Evolutionary conservation across 768 basidiomycete species (phyloP), one percentile per base, ranked within the genome.

Genomic region (Nidularia pulvinata): DNA sequence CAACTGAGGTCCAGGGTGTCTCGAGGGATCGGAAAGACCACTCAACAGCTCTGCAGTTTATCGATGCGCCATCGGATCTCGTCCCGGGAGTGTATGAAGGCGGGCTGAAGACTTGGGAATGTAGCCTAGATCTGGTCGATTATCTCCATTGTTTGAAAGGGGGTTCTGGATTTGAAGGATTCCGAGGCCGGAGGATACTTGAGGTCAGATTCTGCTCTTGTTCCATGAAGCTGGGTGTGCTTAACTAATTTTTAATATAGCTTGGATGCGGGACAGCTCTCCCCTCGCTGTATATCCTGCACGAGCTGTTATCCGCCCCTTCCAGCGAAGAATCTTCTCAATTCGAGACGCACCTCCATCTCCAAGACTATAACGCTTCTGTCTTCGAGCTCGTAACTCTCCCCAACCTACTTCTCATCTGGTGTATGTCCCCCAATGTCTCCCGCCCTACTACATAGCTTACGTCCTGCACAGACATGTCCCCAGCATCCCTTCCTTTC

Each of bases 41-140:
- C 45, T 68, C 72, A 0, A 59, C 66, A 2, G 79, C 79, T 0
- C 72, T 89, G 0, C 75, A 78, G 10, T 92, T 89, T 53, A 74
- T 96, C 14, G 89, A 93, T 57, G 83, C 87, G 1, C 89, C 89
- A 0, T 93, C 93, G 0, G 96, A 98, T 69, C 82, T 99, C 11
- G 84, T 98, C 3, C 90, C 94, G 2, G 88, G 94, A 1, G 78
- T 94, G 0, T 98, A 99, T 59, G 96, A 99, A 71, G 96, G 96
- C 19, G 96, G 96, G 5, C 67, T 98, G 49, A 98, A 98, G 70
- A 98, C 95, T 1, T 99, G 96, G 96, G 96, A 99, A 67, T 96
- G 93, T 59, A 90, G 91, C 47, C 69, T 95, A 11, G 96, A 98
- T 67, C 76, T 98, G 2, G 91, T 90, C 0, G 77, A 82, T 34